Conservation (phyloP, 768 basidiomycete genomes). For the Lactarius pseudohatsudake region DNA sequence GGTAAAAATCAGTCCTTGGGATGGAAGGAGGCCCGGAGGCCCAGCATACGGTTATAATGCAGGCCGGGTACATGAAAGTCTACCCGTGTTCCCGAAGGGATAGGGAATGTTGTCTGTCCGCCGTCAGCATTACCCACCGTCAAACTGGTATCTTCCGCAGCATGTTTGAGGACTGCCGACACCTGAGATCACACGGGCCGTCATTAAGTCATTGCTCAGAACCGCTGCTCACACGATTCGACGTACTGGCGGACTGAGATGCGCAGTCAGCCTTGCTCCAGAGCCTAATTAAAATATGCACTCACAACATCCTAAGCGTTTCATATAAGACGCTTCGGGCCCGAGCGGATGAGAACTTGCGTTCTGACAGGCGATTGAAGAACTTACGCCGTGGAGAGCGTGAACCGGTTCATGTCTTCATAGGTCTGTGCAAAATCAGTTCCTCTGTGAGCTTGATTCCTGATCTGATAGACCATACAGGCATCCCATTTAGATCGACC, state of each 20-base stretch:
- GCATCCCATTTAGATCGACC: conserved; percentile 32
- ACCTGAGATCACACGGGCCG: conserved; percentile 39
- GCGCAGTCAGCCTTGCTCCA: not conserved
- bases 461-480: conserved; percentile 3
- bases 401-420: conserved; percentile 30
- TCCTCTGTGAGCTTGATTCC: not conserved
- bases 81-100: conserved; percentile 45
- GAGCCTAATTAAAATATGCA: not conserved
- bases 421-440: conserved; percentile 27
- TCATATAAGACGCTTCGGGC: conserved; percentile 48
- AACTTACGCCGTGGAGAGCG: conserved; percentile 27
- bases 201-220: not conserved
- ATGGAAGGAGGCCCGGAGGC: not conserved
- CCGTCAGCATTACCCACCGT: conserved; percentile 40
- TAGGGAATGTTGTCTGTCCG: conserved; percentile 40
- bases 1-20: not conserved
- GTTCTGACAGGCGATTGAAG: not conserved
- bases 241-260: conserved; percentile 18
- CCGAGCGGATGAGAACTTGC: not conserved
- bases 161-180: conserved; percentile 43
- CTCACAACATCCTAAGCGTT: conserved; percentile 45
- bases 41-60: conserved; percentile 58
- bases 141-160: conserved; percentile 47
- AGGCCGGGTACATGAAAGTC: conserved; percentile 42
- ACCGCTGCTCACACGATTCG: not conserved